Evolutionary conservation across 1,139 yeast species (phyloP), one percentile per base, ranked within the genome.

Genomic region (Lodderomyces theae): DNA sequence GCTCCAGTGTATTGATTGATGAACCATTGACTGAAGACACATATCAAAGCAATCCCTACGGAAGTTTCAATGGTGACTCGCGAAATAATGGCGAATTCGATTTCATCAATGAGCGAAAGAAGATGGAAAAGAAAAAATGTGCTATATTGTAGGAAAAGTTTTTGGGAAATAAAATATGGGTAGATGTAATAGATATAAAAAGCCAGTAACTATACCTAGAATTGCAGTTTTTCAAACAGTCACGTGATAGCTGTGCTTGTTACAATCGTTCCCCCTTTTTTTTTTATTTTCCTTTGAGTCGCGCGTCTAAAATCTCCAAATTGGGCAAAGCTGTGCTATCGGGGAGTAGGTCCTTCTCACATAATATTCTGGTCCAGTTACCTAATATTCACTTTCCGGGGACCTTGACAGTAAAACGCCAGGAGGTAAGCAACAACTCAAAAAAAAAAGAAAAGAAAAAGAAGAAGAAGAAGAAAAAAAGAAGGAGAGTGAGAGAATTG

Each of bases 71-170:
- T 56, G 54, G 38, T 41, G 41, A 30, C 46, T 53, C 19, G 52
- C 66, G 67, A 49, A 63, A 66, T 43, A 65, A 66, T 33, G 74
- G 70, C 40, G 76, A 71, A 53, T 69, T 69, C 54, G 72, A 68
- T 39, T 71, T 69, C 46, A 64, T 72, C 2, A 53, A 70, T 37
- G 62, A 63, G 36, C 49, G 54, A 16, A 35, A 35, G 25, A 29
- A 29, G 51, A 63, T 59, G 53, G 56, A 49, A 43, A 57, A 56
- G 42, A 57, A 57, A 41, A 60, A 51, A 46, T 71, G 77, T 53
- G 49, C 51, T 9, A 66, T 71, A 32, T 59, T 71, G 47, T 69
- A 54, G 50, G 39, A 16, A 11, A 15, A n/a, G n/a, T n/a, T 19
- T 5, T 5, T 23, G 25, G 17, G 30, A 13, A 8, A 28, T 13